phyloP scores from a whole-genome alignment of 371 early-diverging fungal genomes.

The Apophysomyces elegans region DNA sequence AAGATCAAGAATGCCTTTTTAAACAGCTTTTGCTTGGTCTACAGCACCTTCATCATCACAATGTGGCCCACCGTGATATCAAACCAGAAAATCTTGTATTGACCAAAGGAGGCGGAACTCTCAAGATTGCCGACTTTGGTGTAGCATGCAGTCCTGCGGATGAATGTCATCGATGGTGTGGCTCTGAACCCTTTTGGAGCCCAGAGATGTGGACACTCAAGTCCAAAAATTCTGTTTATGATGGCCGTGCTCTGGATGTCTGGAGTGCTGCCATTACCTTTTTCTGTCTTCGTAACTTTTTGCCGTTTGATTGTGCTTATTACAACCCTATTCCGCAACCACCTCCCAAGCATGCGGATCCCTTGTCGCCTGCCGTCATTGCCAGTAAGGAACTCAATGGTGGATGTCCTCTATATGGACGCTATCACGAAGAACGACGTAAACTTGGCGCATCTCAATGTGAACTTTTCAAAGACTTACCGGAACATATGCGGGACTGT shows the following conservation, averaged over 20 bases:
- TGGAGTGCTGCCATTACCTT: conserved; percentile 89
- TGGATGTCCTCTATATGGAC: conserved; percentile 37
- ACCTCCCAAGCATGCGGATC: conserved; percentile 50
- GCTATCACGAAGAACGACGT: conserved; percentile 30
- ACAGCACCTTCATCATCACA: conserved; percentile 94
- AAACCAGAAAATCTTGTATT: conserved; percentile 94
- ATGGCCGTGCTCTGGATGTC: conserved; percentile 80
- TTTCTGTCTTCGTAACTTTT: conserved; percentile 78
- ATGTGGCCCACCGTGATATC: conserved; percentile 88
- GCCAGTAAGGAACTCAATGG: conserved; percentile 36
- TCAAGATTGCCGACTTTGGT: conserved; percentile 99
- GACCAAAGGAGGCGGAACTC: conserved; percentile 67
- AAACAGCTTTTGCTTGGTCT: conserved; percentile 95
- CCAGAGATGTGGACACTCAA: conserved; percentile 74
- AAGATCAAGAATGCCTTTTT: conserved; percentile 61
- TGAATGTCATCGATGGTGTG: conserved; percentile 79
- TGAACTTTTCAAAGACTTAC: conserved; percentile 29
- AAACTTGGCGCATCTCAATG: conserved; percentile 15
- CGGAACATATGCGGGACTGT: conserved; percentile 33
- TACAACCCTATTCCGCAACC: conserved; percentile 58
- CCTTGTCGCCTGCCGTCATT: conserved; percentile 44
- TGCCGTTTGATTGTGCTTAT: conserved; percentile 63
- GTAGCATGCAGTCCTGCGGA: conserved; percentile 79
- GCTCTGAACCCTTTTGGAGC: conserved; percentile 90
- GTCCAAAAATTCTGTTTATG: conserved; percentile 65